A percentile compares a stretch with the other conserved stretches of the same genome.
Evolutionary conservation across 768 basidiomycete genomes (phyloP).

Genomic region (Asterophora parasitica): DNA sequence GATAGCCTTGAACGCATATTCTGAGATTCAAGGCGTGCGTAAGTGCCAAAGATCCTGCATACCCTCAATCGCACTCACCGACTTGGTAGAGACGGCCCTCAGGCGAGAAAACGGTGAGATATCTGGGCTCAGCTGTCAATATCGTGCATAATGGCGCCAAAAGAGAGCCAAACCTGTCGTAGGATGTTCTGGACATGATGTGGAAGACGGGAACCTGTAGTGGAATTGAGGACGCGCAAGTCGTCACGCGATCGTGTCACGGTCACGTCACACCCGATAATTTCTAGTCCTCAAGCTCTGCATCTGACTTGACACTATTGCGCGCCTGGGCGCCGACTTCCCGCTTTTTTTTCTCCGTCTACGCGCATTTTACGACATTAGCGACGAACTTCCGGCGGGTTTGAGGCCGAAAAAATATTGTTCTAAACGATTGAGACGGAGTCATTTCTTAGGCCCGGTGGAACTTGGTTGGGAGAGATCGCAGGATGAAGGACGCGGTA

Average conservation of each 20-base stretch:
- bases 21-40: conserved; percentile 35
- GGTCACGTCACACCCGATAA: conserved; percentile 23
- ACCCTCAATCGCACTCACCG: conserved; percentile 45
- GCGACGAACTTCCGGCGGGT: background rate
- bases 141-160: background rate
- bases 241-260: conserved; percentile 39
- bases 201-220: conserved; percentile 20
- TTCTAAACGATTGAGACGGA: background rate
- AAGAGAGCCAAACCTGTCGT: conserved; percentile 61
- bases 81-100: conserved; percentile 99
- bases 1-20: conserved; percentile 99
- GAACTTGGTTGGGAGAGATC: background rate
- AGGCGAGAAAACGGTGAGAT: conserved; percentile 94
- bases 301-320: background rate
- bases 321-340: background rate
- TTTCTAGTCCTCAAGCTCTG: conserved; percentile 10
- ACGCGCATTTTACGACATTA: background rate
- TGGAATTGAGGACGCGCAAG: conserved; percentile 50
- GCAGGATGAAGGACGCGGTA: conserved; percentile 74
- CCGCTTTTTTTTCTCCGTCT: background rate
- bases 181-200: conserved; percentile 90
- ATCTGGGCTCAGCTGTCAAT: conserved; percentile 42
- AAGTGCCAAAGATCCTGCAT: conserved; percentile 3
- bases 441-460: background rate
- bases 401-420: no score